Conservation (phyloP, 139 green algal genomes). For the Eudorina sp. region DNA sequence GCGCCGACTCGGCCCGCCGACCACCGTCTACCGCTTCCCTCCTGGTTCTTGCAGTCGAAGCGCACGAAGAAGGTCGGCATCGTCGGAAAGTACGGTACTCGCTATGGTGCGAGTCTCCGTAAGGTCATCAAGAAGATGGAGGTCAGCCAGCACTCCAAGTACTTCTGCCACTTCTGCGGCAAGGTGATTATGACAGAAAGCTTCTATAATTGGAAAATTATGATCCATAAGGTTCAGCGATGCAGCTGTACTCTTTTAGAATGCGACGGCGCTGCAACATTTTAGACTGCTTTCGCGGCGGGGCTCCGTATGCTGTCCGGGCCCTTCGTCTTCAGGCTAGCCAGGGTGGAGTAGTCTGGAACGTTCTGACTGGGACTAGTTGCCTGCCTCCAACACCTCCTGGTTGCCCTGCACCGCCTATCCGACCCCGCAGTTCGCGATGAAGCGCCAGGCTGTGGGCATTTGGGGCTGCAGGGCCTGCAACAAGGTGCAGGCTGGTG, state of each 20-base stretch:
- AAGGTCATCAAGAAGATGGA: constrained; percentile 99
- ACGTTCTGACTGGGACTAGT: too few relatives aligned
- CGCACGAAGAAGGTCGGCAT: constrained; percentile 99
- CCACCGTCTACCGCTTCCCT: background rate
- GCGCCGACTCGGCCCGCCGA: constrained; percentile 20
- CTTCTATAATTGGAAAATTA: too few relatives aligned
- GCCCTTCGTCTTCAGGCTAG: too few relatives aligned
- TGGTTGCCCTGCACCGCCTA: too few relatives aligned
- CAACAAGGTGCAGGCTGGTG: constrained; percentile 94
- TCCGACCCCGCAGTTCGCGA: constrained; percentile 72
- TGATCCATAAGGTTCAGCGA: background rate
- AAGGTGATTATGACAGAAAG: constrained; percentile 78
- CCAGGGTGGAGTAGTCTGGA: too few relatives aligned
- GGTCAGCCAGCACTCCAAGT: constrained; percentile 99
- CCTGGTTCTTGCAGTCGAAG: constrained; percentile 83
- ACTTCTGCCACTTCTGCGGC: constrained; percentile 99
- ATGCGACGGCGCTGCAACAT: too few relatives aligned
- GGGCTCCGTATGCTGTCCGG: too few relatives aligned
- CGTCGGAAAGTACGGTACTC: constrained; percentile 99
- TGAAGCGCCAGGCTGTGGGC: constrained; percentile 94
- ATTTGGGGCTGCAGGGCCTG: constrained; percentile 99
- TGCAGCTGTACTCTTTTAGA: too few relatives aligned
- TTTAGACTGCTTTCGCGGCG: too few relatives aligned
- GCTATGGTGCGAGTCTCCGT: constrained; percentile 96
- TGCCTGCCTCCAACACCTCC: too few relatives aligned